Evolutionary conservation across 2,329 filamentous ascomycete genomes (phyloP).

Genomic region (Aureobasidium musti): DNA sequence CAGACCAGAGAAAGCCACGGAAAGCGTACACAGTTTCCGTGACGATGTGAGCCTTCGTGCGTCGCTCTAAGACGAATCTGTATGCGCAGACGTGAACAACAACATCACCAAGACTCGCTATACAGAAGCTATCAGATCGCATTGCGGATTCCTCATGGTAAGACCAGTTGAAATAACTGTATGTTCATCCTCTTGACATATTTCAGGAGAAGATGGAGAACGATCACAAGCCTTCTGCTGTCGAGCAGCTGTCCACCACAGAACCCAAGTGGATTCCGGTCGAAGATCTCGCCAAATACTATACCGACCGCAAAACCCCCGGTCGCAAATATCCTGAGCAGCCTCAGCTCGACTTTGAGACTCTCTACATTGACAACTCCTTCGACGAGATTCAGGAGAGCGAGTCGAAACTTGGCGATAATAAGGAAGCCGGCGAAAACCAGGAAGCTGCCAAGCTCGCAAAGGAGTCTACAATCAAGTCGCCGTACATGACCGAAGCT

Average conservation of each 20-base stretch:
- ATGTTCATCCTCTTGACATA: background rate
- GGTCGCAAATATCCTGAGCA: constrained; percentile 7
- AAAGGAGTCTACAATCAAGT: background rate
- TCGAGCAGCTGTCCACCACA: background rate
- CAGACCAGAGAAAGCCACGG: background rate
- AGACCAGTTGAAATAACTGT: background rate
- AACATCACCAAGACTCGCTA: background rate
- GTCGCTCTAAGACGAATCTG: background rate
- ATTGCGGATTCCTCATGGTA: background rate
- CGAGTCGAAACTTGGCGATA: no score
- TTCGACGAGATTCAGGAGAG: background rate
- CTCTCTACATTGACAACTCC: background rate
- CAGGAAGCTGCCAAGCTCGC: background rate
- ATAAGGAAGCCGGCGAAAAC: background rate
- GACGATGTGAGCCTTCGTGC: background rate
- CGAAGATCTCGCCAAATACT: background rate
- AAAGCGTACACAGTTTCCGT: background rate
- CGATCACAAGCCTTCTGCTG: background rate
- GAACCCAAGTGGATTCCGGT: background rate
- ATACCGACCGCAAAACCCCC: background rate
- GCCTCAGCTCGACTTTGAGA: background rate
- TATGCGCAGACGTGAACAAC: background rate
- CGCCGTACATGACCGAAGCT: background rate
- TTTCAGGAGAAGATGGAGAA: background rate
- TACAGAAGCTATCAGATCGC: background rate